These are phyloP conservation scores for Gastrodia elata DNA, from an alignment of 106 monocot species.

Conservation along the genomic window DNA sequence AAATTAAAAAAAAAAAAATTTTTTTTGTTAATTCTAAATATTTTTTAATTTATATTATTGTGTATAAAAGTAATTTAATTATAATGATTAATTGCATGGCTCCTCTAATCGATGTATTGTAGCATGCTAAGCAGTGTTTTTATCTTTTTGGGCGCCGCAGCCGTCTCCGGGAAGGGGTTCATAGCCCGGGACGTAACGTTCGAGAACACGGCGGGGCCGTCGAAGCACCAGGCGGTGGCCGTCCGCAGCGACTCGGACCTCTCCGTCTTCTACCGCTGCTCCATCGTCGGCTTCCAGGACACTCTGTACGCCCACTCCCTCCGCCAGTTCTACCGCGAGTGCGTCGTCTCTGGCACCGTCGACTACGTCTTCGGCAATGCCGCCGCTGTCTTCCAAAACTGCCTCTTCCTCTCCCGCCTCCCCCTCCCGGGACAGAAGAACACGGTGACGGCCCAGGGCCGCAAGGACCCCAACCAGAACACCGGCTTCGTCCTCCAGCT, in stretches of 20 bases:
- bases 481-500: constrained; percentile 70
- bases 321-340: constrained; percentile 84
- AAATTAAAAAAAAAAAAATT: no score
- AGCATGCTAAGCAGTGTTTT: no score
- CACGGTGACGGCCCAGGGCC: constrained; percentile 73
- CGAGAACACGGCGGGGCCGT: constrained; percentile 79
- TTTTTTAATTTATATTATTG: no score
- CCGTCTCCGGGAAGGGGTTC: constrained; percentile 56
- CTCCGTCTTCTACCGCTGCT: constrained; percentile 55
- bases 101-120: no score
- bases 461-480: constrained; percentile 61
- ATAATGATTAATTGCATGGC: no score
- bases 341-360: constrained; percentile 55
- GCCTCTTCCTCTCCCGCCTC: constrained; percentile 32
- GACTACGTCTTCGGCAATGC: constrained; percentile 86
- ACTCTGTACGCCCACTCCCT: constrained; percentile 82
- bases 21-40: no score
- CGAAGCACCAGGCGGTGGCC: constrained; percentile 85
- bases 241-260: constrained; percentile 73
- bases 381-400: constrained; percentile 68
- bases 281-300: constrained; percentile 61
- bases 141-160: no score
- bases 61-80: no score
- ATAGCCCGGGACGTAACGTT: constrained; percentile 63
- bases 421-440: constrained; percentile 72